Base-by-base conservation (phyloP, 352 stramenopile species). In the Phytophthora hybrid region DNA sequence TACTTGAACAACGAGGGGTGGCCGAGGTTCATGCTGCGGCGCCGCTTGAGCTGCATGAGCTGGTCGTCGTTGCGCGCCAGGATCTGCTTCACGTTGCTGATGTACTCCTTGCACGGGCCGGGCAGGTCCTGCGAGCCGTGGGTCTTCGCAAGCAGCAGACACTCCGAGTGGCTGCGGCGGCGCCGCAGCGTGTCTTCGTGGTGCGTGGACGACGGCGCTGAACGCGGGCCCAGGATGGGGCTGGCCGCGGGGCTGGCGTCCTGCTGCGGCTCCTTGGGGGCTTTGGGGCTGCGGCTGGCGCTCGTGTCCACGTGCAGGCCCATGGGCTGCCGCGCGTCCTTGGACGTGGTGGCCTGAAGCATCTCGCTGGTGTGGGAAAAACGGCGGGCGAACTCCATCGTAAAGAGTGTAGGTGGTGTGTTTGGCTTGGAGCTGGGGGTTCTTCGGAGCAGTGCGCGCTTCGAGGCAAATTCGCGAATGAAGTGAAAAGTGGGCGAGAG, bases 31-130 rank as follows among this genome's bases (percentile, higher is more conserved):
- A 79, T 92, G 71, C 80, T 91, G 61, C 88, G 88, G 56, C 84
- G 85, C 51, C 85, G 85, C 63, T 78, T 79, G 11, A 87, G 66
- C 37, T 85, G 68, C 71, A 73, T 73, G 18, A 79, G 62, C 57
- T 83, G 63, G 37, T 90, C 79, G 59, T 91, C 83, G 51, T 79
- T 93, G 18, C 87, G 85, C 29, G 89, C 89, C 52, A 96, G 69
- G 55, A 94, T 94, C 67, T 92, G 87, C 84, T 96, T 94, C 62
- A 96, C 87, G 60, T 85, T 91, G 62, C 76, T 89, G 59, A 96
- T 96, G 76, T 96, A 96, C 46, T 96, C 89, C 55, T 93, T 78
- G 74, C 89, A 96, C 26, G 86, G 86, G 3, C 87, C 85, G 0
- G 89, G 89, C 4, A 96, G 77, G 32, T 91, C 76, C 51, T 83